These are phyloP conservation scores for Venturia asperata DNA, from an alignment of 2,329 filamentous ascomycete species.

Conservation along the genomic window DNA sequence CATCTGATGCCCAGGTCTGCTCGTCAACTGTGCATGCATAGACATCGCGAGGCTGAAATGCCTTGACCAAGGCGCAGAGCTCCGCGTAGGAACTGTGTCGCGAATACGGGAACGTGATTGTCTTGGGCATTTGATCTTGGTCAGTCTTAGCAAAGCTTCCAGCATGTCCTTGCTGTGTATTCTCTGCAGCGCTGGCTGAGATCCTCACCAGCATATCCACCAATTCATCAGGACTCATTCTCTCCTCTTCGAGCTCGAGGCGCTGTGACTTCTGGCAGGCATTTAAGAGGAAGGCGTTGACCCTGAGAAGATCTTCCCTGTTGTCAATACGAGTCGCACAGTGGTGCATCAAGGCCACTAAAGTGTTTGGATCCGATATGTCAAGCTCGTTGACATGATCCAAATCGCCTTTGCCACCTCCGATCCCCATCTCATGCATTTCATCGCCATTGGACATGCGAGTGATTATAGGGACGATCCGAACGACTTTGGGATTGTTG, in stretches of 20 bases:
- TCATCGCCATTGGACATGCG: constrained; percentile 54
- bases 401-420: constrained; percentile 71
- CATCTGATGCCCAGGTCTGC: constrained; percentile 53
- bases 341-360: constrained; percentile 12
- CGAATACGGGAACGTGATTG: constrained; percentile 68
- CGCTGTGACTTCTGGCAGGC: background rate
- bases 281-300: constrained; percentile 31
- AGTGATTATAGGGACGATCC: constrained; percentile 71
- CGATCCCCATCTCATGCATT: constrained; percentile 66
- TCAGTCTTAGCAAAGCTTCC: constrained; percentile 25
- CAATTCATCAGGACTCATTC: constrained; percentile 25
- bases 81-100: constrained; percentile 83
- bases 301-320: constrained; percentile 29
- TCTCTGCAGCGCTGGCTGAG: background rate
- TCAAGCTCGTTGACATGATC: constrained; percentile 61
- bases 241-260: background rate
- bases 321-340: constrained; percentile 30
- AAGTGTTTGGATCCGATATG: background rate
- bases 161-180: constrained; percentile 24
- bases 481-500: constrained; percentile 52
- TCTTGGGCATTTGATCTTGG: constrained; percentile 21
- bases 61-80: constrained; percentile 60
- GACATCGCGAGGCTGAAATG: constrained; percentile 67
- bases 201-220: constrained; percentile 24
- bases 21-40: constrained; percentile 70